Base-by-base conservation (phyloP, 129 eudicot genomes). In the Dittrichia graveolens region DNA sequence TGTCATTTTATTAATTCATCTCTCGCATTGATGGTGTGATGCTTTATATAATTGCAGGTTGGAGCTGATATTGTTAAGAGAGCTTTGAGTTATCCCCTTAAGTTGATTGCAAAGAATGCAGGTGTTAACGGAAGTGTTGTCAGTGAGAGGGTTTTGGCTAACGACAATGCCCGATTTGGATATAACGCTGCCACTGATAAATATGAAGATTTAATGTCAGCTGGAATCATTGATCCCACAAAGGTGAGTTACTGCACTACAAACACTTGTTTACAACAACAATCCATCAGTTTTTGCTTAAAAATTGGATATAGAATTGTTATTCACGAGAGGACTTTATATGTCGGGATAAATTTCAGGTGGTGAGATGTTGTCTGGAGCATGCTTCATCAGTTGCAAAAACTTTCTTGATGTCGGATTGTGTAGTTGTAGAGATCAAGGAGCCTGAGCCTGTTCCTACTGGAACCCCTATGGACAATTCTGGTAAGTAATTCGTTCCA, bases 371-470 rank as follows among this genome's bases (percentile, higher is more conserved):
- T 66, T 91, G 97, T 76, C 35, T 86, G 81, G 97, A 92, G 82
- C 96, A 92, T 67, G 96, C 96, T 31, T 79, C 96, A 7, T 92
- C 97, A 0, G 96, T 88, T 39, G 96, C 96, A 2, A 92, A 92
- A 75, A 92, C 96, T 42, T 92, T 92, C 59, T 85, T 88, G 87
- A 92, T 86, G 96, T 92, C 97, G 0, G 97, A 92, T 61, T 86
- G 96, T 78, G 97, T 92, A 31, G 97, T 92, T 8, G 96, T 92
- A 38, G 96, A 92, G 85, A 92, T 92, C 52, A 92, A 92, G 82
- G 97, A 88, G 82, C 91, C 96, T 35, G 97, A 86, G 71, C 78
- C 91, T 2, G 84, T 43, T 9, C 63, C 78, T 70, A 86, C 81
- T 7, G 91, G 82, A 46, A 88, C 79, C 87, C 96, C 97, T 3